phyloP scores from a whole-genome alignment of 2,329 filamentous ascomycete species.

The Coniochaeta sp. region DNA sequence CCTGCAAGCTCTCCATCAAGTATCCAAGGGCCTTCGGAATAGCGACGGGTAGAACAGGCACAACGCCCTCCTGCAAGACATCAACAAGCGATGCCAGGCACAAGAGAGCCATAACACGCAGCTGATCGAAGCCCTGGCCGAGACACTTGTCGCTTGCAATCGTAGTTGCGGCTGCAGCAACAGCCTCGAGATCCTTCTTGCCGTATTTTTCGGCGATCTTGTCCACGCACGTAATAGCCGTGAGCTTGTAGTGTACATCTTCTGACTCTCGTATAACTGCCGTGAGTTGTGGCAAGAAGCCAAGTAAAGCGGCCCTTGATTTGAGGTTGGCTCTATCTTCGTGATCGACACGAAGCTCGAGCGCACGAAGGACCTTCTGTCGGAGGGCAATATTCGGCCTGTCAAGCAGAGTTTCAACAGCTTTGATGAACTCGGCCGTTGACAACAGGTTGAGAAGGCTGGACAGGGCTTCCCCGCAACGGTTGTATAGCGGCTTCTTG shows the following conservation, averaged over 20 bases:
- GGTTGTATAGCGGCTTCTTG: conserved; percentile 46
- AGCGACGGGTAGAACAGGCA: conserved; percentile 72
- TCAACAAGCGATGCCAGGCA: conserved; percentile 87
- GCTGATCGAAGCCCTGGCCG: conserved; percentile 61
- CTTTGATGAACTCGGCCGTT: conserved; percentile 81
- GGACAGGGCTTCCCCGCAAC: conserved; percentile 64
- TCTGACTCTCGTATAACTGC: conserved; percentile 66
- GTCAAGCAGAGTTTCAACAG: conserved; percentile 74
- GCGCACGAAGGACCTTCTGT: conserved; percentile 70
- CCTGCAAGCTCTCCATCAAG: conserved; percentile 54
- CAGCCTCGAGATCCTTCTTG: conserved; percentile 75
- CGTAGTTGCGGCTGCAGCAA: conserved; percentile 66
- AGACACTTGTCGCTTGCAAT: conserved; percentile 73
- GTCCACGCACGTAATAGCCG: conserved; percentile 83
- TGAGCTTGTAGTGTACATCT: conserved; percentile 72
- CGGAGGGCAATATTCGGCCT: conserved; percentile 68
- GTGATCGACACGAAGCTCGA: conserved; percentile 71
- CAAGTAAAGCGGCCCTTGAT: conserved; percentile 64
- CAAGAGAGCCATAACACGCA: conserved; percentile 77
- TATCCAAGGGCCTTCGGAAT: conserved; percentile 67
- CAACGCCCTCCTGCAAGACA: conserved; percentile 77
- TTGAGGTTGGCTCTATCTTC: conserved; percentile 61
- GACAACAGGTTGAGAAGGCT: conserved; percentile 80
- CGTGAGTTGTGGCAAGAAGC: conserved; percentile 73
- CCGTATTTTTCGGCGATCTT: conserved; percentile 93